Percentiles rank a stretch among this genome's conserved stretches.
These are phyloP conservation scores for Papilionanthe hybrid DNA, from an alignment of 116 monocot species.

Conservation along the genomic window DNA sequence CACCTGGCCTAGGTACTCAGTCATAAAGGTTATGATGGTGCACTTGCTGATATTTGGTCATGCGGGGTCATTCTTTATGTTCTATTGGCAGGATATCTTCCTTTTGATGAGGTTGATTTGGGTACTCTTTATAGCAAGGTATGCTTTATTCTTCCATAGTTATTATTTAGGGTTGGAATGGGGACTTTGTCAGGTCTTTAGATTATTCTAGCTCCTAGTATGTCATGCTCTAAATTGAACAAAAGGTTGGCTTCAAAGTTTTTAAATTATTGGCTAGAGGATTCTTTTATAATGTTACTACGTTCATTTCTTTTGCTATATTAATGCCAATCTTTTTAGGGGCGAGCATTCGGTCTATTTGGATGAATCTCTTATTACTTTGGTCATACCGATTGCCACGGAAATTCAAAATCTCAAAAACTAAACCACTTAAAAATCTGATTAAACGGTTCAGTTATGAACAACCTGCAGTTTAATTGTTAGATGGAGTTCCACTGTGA, in stretches of 20 bases:
- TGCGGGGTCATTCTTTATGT: slow-evolving; percentile 94
- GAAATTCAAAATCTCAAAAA: no score
- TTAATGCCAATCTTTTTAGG: not conserved
- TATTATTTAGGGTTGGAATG: not conserved
- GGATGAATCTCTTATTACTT: no score
- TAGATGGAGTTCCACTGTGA: no score
- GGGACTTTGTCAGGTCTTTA: not conserved
- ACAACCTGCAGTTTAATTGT: no score
- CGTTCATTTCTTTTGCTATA: not conserved
- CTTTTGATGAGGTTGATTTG: slow-evolving; percentile 93
- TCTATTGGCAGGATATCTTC: slow-evolving; percentile 84
- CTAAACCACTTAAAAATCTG: no score
- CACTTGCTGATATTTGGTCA: slow-evolving; percentile 92
- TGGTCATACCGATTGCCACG: no score
- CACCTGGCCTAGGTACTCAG: slow-evolving; percentile 61
- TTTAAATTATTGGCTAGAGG: not conserved
- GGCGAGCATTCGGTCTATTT: no score
- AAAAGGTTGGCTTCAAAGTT: not conserved
- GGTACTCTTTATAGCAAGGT: slow-evolving; percentile 85
- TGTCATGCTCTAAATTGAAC: not conserved
- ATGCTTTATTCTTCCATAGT: slow-evolving; percentile 1
- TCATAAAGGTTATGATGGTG: slow-evolving; percentile 92
- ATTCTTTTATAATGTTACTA: not conserved
- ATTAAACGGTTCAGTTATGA: no score
- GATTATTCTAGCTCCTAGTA: not conserved